phyloP scores from a whole-genome alignment of 1,139 yeast species.

The Pichia sp. region DNA sequence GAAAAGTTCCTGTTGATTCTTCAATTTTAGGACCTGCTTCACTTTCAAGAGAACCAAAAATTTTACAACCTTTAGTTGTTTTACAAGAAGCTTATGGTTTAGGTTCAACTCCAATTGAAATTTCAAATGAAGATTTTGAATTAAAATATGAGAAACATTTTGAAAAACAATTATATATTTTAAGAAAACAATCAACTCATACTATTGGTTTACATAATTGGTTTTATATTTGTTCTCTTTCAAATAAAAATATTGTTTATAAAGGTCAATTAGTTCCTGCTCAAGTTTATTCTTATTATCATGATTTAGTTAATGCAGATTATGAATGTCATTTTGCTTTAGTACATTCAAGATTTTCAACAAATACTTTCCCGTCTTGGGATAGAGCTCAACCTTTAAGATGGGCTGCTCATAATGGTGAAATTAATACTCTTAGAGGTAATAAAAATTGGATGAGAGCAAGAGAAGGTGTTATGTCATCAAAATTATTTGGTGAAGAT shows the following conservation, averaged over 20 bases:
- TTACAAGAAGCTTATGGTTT: slow-evolving; percentile 50
- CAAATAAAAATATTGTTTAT: slow-evolving; percentile 86
- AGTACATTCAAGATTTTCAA: slow-evolving; percentile 95
- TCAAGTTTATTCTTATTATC: slow-evolving; percentile 92
- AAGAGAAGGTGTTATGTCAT: slow-evolving; percentile 93
- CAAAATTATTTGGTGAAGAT: slow-evolving; percentile 83
- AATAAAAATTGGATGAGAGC: slow-evolving; percentile 99
- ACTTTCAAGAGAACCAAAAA: slow-evolving; percentile 83
- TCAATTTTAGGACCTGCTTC: slow-evolving; percentile 94
- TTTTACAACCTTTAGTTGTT: slow-evolving; percentile 84
- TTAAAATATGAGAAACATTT: slow-evolving; percentile 55
- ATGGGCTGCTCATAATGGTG: slow-evolving; percentile 98
- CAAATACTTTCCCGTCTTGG: slow-evolving; percentile 99
- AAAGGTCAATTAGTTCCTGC: slow-evolving; percentile 97
- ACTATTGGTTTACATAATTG: slow-evolving; percentile 92
- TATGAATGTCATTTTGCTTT: slow-evolving; percentile 94
- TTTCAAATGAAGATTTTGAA: slow-evolving; percentile 51
- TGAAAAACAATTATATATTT: slow-evolving; percentile 76
- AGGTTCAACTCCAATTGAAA: slow-evolving; percentile 32
- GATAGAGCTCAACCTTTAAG: slow-evolving; percentile 98
- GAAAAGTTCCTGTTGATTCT: slow-evolving; percentile 93
- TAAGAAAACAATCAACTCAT: slow-evolving; percentile 86
- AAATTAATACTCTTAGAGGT: slow-evolving; percentile 93
- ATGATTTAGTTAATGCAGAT: slow-evolving; percentile 85
- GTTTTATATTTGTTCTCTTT: slow-evolving; percentile 93